A percentile compares a stretch with the other conserved stretches of the same genome.
Conservation (phyloP, 176 grass and related monocot species). For the Poa annua region DNA sequence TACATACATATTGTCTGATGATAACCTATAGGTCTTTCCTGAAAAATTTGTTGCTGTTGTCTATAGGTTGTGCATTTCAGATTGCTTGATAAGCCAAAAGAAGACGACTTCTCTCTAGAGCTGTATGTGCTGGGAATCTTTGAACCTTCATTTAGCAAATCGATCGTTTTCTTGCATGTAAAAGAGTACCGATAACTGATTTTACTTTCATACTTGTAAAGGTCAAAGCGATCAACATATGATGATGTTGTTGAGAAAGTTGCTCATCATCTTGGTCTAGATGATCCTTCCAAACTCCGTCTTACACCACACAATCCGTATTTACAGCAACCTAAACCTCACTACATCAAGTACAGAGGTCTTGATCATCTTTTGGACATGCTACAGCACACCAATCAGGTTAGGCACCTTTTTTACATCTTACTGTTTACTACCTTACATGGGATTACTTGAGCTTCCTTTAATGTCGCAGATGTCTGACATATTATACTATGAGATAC, state of each 20-base stretch:
- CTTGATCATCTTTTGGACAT: conserved; percentile 69
- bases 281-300: conserved; percentile 80
- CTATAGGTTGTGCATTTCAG: conserved; percentile 71
- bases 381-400: conserved; percentile 64
- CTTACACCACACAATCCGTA: conserved; percentile 67
- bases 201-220: conserved; percentile 40
- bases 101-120: conserved; percentile 67
- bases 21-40: background rate
- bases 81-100: conserved; percentile 70
- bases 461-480: conserved; percentile 60
- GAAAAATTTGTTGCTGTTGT: conserved; percentile 6
- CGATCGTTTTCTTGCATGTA: background rate
- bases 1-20: conserved; percentile 10
- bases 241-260: conserved; percentile 86
- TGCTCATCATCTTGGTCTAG: conserved; percentile 63
- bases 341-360: conserved; percentile 70
- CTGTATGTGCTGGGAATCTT: conserved; percentile 58
- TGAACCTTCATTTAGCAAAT: conserved; percentile 4
- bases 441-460: conserved; percentile 37
- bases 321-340: conserved; percentile 67
- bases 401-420: conserved; percentile 31
- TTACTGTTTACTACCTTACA: conserved; percentile 2
- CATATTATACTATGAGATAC: conserved; percentile 74
- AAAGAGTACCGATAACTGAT: conserved; percentile 1
- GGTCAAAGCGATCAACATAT: conserved; percentile 72